phyloP scores from a whole-genome alignment of 2,329 filamentous ascomycete species.

The Aphanoascus verrucosus region DNA sequence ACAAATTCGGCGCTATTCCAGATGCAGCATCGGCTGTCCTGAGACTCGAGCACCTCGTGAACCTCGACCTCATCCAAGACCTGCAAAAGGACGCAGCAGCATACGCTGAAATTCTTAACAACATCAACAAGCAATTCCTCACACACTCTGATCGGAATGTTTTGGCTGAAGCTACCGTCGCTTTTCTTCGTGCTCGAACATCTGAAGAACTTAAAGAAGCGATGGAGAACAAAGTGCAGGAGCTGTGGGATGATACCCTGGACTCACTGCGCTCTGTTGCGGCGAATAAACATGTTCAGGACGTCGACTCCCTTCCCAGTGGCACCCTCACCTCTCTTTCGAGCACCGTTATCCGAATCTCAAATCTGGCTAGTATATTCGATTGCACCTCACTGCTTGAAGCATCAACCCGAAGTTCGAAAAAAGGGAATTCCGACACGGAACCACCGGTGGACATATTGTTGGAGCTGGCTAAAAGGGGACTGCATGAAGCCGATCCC shows the following conservation, averaged over 20 bases:
- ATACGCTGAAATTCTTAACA: constrained; percentile 72
- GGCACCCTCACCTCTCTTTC: constrained; percentile 58
- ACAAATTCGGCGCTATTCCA: constrained; percentile 84
- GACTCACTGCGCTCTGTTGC: constrained; percentile 62
- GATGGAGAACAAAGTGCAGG: constrained; percentile 66
- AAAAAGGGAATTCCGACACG: constrained; percentile 29
- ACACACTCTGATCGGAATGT: constrained; percentile 83
- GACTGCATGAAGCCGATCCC: constrained; percentile 51
- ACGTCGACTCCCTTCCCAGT: constrained; percentile 43
- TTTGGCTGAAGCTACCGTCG: constrained; percentile 68
- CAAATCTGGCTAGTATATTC: constrained; percentile 67
- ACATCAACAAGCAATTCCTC: constrained; percentile 87
- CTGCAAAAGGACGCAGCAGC: constrained; percentile 74
- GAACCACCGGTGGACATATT: constrained; percentile 54
- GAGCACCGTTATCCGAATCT: constrained; percentile 65
- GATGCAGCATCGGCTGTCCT: constrained; percentile 78
- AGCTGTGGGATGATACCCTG: constrained; percentile 76
- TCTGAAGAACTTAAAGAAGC: constrained; percentile 83
- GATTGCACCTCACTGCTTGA: constrained; percentile 71
- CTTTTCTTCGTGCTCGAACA: constrained; percentile 72
- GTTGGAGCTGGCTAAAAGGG: constrained; percentile 61
- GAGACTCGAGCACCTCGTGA: constrained; percentile 72
- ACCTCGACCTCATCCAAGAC: constrained; percentile 79
- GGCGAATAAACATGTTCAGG: constrained; percentile 49
- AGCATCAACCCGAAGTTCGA: constrained; percentile 32